Conservation (phyloP, 2,329 filamentous ascomycete genomes). For the Neonectria ditissima region DNA sequence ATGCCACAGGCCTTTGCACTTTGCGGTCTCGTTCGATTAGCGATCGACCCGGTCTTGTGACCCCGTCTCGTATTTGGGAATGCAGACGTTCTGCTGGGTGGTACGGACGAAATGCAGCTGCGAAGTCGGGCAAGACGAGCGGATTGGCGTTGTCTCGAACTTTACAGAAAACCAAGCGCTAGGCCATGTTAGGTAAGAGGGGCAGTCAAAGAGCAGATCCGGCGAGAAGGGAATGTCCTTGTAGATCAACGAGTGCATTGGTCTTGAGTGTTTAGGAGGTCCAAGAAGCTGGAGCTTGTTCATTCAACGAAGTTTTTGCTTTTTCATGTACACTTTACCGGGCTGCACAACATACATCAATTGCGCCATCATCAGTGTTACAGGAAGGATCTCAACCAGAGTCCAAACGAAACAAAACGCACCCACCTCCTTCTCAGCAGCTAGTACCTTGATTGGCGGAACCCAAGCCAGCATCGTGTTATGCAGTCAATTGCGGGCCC, state of each 20-base stretch:
- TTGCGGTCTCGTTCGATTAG: background rate
- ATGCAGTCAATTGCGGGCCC: background rate
- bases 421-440: background rate
- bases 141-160: conserved; percentile 6
- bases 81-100: background rate
- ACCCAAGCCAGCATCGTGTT: background rate
- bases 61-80: background rate
- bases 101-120: background rate
- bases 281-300: background rate
- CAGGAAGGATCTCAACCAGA: background rate
- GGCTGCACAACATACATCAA: background rate
- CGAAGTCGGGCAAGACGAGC: background rate
- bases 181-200: conserved; percentile 49
- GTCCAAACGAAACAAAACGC: background rate
- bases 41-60: background rate
- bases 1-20: background rate
- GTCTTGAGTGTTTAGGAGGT: too few species aligned
- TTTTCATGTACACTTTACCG: background rate
- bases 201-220: conserved; percentile 32
- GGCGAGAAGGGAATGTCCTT: background rate
- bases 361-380: too few species aligned
- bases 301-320: background rate
- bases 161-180: conserved; percentile 31
- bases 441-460: background rate
- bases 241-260: background rate